Conservation (phyloP, 768 basidiomycete genomes). For the Ramaria sp. region DNA sequence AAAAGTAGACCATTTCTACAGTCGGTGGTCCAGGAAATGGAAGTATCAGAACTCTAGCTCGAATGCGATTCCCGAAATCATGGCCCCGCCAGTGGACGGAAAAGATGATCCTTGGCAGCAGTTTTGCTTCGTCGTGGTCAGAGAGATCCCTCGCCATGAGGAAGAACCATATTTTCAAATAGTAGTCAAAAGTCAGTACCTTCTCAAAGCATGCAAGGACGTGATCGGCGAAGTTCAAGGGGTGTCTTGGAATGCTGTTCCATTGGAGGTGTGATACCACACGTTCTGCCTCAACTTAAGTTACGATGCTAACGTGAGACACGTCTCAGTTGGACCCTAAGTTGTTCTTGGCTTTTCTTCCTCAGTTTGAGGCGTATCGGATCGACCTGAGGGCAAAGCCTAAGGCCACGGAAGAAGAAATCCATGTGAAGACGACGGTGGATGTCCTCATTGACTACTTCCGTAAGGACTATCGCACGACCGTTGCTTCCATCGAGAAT, state of each 20-base stretch:
- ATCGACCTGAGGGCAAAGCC: constrained; percentile 25
- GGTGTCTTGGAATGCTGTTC: constrained; percentile 49
- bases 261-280: constrained; percentile 32
- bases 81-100: constrained; percentile 28
- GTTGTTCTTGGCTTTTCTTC: constrained; percentile 42
- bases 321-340: constrained; percentile 40
- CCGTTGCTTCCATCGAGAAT: constrained; percentile 33
- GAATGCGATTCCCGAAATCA: constrained; percentile 37
- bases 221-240: constrained; percentile 49
- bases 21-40: constrained; percentile 44
- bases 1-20: constrained; percentile 49
- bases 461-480: constrained; percentile 36
- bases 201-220: constrained; percentile 45
- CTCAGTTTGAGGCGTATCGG: constrained; percentile 33
- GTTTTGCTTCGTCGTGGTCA: constrained; percentile 46
- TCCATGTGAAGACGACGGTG: constrained; percentile 32
- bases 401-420: constrained; percentile 28
- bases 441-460: constrained; percentile 40
- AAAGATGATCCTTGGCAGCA: constrained; percentile 47
- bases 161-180: constrained; percentile 37
- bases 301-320: background rate
- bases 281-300: background rate
- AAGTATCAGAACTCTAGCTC: constrained; percentile 51
- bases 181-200: constrained; percentile 46
- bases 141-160: constrained; percentile 30